Base-by-base conservation (phyloP, 495 filamentous ascomycete genomes). In the Xylaria nigripes region DNA sequence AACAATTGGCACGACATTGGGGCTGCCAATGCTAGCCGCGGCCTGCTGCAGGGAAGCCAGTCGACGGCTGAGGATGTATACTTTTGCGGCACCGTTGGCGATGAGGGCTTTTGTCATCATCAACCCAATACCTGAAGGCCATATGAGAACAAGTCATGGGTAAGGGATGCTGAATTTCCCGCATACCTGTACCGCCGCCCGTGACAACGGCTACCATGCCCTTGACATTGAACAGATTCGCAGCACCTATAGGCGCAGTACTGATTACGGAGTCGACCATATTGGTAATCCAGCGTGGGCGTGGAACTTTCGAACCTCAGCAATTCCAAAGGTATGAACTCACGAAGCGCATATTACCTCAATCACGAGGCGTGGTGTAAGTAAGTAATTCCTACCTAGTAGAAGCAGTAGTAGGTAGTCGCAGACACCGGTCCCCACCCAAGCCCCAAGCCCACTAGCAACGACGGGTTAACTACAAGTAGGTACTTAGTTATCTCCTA, bases 51-150 rank as follows among this genome's bases (percentile, higher is more conserved):
- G 76, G 0, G 78, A 68, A 18, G 82, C 73, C 36, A 77, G 61
- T 9, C 84, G 77, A 24, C 86, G 75, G n/a, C 85, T 85, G 36
- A 85, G 60, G 47, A 90, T 87, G 76, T 87, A 90, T 22, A 90
- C 80, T 51, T 81, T 82, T 13, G 69, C 55, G 8, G 86, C 86
- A 12, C 86, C 86, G 59, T 84, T 84, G 30, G 60, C 54, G 23
- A 73, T 82, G 3, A 90, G 76, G 23, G 84, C 82, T 54, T 76
- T 76, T 8, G 85, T 74, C 67, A 87, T 86, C 75, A 83, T 82
- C 15, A 79, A 65, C 18, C 85, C 85, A 58, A 87, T 84, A 13
- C 84, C 85, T 85, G 38, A 42, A 51, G 50, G 41, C 25, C 24
- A 45, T 27, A 21, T 50, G 3, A 46, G 54, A 49, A 43, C 5